Conservation (phyloP, 371 early-diverging fungal genomes). For the Encephalitozoon cuniculi region DNA sequence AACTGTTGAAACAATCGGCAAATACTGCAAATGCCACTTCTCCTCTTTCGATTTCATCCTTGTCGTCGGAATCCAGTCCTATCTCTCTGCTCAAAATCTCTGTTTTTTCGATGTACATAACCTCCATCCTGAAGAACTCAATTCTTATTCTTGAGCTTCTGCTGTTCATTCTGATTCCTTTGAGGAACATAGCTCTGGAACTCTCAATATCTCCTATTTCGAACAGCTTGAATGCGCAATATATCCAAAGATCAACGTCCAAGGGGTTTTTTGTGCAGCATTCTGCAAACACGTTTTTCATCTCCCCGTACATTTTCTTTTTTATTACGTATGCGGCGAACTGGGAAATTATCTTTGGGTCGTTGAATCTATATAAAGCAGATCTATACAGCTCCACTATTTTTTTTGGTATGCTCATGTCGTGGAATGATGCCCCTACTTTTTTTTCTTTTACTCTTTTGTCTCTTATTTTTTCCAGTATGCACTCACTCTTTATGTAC, state of each 20-base stretch:
- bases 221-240: slow-evolving; percentile 31
- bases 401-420: slow-evolving; percentile 21
- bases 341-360: slow-evolving; percentile 20
- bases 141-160: slow-evolving; percentile 14
- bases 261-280: slow-evolving; percentile 22
- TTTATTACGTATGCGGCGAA: slow-evolving; percentile 34
- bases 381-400: slow-evolving; percentile 33
- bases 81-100: neutral
- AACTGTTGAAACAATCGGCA: neutral
- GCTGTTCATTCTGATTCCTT: slow-evolving; percentile 25
- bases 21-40: slow-evolving; percentile 9
- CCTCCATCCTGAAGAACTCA: slow-evolving; percentile 51
- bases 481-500: slow-evolving; percentile 45
- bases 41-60: slow-evolving; percentile 17
- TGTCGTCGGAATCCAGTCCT: slow-evolving; percentile 11
- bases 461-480: slow-evolving; percentile 34
- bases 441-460: slow-evolving; percentile 29
- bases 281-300: slow-evolving; percentile 34
- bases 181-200: slow-evolving; percentile 34
- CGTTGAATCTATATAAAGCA: slow-evolving; percentile 34
- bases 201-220: slow-evolving; percentile 37
- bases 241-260: slow-evolving; percentile 50
- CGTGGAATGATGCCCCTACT: neutral
- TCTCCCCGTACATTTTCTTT: slow-evolving; percentile 18
- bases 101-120: slow-evolving; percentile 11